Evolutionary conservation across 768 basidiomycete species (phyloP), one percentile per base, ranked within the genome.

Genomic region (Lentinula edodes): DNA sequence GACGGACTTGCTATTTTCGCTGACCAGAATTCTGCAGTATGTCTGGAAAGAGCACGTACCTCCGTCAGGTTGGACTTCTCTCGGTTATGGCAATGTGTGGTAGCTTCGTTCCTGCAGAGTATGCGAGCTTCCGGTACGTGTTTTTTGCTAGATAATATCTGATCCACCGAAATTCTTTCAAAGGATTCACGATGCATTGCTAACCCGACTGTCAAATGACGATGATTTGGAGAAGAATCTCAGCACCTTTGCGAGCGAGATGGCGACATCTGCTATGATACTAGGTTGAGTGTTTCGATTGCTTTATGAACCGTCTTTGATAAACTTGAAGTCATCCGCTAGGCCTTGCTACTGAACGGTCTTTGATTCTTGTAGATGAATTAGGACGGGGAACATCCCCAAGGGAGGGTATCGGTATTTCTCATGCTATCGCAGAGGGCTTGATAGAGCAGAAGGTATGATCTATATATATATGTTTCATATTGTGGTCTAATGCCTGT

Each of bases 161-260:
- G 3, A 12, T 42, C 18, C 8, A 12, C 16, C 10, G 9, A 36
- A 53, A 23, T 7, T 20, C 41, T 34, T 18, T 62, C 34, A 32
- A 54, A 93, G 90, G 34, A 79, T 94, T 2, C 90, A 95, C 63
- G 93, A 96, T 63, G 82, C 88, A 0, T 79, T 98, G 5, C 80
- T 98, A 28, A 90, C 88, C 0, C 85, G 96, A 2, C 77, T 99
- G 16, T 96, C 93, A 0, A 98, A 98, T 66, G 95, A 98, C 65
- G 95, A 98, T 68, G 89, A 93, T 66, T 82, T 95, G 69, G 93
- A 96, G 72, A 89, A 86, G 68, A 90, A 83, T 48, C 72, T 98
- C 28, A 97, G 95, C 65, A 98, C 97, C 0, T 99, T 99, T 74
- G 93, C 94, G 1, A 88, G 85, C 64, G 96, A 99, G 74, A 98